Conservation (phyloP, 2,329 filamentous ascomycete genomes). For the Ophiostoma sp. region DNA sequence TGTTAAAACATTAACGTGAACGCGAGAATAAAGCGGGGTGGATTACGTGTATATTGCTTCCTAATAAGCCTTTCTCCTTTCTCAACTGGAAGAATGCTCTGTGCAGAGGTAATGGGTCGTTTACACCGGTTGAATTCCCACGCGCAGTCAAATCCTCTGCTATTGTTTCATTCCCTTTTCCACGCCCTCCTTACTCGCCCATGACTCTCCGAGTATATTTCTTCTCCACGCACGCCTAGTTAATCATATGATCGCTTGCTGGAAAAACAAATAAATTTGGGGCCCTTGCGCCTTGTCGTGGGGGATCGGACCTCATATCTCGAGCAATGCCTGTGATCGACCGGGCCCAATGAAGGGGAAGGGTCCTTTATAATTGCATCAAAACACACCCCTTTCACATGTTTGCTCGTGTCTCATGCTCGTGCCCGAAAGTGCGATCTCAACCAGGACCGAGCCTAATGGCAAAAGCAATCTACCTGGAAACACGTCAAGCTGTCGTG, state of each 20-base stretch:
- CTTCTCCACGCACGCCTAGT: not conserved
- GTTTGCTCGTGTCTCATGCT: not conserved
- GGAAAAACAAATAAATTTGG: not conserved
- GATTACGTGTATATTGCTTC: not conserved
- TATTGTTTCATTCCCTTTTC: not conserved
- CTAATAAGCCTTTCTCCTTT: not conserved
- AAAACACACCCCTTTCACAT: not conserved
- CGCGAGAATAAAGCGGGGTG: not conserved
- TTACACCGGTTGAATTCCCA: not conserved
- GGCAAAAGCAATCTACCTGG: not conserved
- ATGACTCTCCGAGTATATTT: not conserved
- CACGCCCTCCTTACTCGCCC: not conserved
- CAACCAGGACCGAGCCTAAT: constrained; percentile 1
- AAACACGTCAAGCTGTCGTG: not conserved
- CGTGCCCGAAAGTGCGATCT: not conserved
- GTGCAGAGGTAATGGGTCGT: not conserved
- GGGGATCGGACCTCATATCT: not conserved
- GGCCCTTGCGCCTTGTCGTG: not conserved
- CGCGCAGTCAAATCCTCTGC: not conserved
- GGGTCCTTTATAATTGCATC: not conserved
- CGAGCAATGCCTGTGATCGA: not conserved
- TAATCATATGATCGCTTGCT: not conserved
- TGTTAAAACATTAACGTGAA: not conserved
- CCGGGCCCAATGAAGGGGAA: not conserved
- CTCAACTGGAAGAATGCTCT: not conserved